Percentiles rank a stretch among this genome's conserved stretches.
Evolutionary conservation across 169 alveolate genomes (phyloP).

Genomic region (Cystoisospora suis): DNA sequence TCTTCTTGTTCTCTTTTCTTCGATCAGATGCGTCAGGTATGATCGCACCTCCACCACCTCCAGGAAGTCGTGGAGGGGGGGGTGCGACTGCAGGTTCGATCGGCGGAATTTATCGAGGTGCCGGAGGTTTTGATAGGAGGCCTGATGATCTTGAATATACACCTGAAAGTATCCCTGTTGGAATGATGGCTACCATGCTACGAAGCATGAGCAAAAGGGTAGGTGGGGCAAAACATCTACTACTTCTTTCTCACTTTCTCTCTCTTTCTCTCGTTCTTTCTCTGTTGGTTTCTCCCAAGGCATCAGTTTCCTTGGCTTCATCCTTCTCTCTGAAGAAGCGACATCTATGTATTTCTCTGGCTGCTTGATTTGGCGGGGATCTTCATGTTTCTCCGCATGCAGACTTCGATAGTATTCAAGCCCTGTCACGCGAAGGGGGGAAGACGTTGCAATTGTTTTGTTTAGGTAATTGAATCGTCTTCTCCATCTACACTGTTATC

Average conservation of each 20-base stretch:
- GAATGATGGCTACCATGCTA: constrained; percentile 53
- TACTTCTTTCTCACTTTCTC: neutral
- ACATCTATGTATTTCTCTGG: too few relatives aligned
- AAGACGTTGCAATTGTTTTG: too few relatives aligned
- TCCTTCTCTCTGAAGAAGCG: neutral
- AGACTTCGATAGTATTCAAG: too few relatives aligned
- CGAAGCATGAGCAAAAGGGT: constrained; percentile 28
- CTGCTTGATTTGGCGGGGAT: too few relatives aligned
- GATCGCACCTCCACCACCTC: neutral
- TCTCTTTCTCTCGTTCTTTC: neutral
- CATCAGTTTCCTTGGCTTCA: neutral
- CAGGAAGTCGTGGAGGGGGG: neutral
- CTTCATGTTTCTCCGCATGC: too few relatives aligned
- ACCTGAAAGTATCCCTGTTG: constrained; percentile 50
- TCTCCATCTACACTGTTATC: too few relatives aligned
- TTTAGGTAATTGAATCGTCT: too few relatives aligned
- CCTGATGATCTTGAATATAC: constrained; percentile 45
- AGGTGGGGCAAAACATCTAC: neutral
- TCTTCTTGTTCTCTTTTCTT: neutral
- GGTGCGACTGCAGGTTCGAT: too few relatives aligned
- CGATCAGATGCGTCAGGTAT: neutral
- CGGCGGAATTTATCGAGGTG: too few relatives aligned
- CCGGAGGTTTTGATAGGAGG: constrained; percentile 43
- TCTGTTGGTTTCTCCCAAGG: neutral
- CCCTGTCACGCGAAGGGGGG: too few relatives aligned